Conservation (phyloP, 331 rosid genomes). For the Rosa hybrid region DNA sequence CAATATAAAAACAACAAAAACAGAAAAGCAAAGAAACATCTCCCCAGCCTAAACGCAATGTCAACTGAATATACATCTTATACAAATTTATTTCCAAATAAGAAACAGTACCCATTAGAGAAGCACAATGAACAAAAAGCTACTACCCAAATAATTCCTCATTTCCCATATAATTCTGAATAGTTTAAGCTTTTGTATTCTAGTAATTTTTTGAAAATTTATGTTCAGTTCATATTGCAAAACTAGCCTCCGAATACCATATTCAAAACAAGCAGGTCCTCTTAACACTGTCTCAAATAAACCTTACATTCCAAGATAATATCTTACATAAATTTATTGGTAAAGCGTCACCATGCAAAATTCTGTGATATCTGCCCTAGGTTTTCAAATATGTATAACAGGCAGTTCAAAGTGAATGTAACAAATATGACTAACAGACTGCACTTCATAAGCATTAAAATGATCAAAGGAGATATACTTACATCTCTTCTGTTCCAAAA, state of each 20-base stretch:
- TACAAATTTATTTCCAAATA: not conserved
- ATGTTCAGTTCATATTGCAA: not conserved
- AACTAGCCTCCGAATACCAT: not conserved
- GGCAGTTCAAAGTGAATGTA: not conserved
- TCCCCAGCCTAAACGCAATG: not conserved
- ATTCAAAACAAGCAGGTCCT: not conserved
- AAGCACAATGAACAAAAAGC: not conserved
- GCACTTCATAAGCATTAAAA: not conserved
- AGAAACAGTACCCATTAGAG: not conserved
- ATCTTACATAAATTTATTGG: not conserved
- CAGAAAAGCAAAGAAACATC: not conserved
- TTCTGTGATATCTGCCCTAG: slow-evolving; percentile 3
- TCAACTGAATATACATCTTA: not conserved
- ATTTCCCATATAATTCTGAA: not conserved
- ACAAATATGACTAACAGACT: not conserved
- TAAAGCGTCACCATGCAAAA: not conserved
- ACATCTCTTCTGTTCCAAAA: slow-evolving; percentile 94
- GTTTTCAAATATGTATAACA: slow-evolving; percentile 8
- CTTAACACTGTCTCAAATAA: not conserved
- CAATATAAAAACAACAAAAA: not conserved
- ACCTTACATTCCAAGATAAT: not conserved
- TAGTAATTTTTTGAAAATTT: not conserved
- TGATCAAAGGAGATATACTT: slow-evolving; percentile 37
- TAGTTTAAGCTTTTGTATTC: not conserved
- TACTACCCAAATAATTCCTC: not conserved